These are phyloP conservation scores for Malus orientalis DNA, from an alignment of 306 rosid genomes.

Conservation along the genomic window DNA sequence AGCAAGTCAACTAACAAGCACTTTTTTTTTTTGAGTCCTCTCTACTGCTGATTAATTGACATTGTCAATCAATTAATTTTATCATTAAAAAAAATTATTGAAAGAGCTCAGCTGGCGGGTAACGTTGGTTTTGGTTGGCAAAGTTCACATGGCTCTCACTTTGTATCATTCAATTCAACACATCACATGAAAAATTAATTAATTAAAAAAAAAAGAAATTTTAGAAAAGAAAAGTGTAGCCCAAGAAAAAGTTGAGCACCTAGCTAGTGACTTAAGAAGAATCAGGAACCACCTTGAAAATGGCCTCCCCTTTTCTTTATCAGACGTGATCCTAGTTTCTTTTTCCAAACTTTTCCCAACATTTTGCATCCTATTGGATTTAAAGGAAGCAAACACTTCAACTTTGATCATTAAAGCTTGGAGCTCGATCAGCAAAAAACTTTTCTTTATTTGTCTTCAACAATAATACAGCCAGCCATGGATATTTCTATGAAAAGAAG, in stretches of 20 bases:
- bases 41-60: background rate
- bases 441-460: background rate
- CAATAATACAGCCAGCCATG: slow-evolving; percentile 25
- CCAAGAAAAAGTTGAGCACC: slow-evolving; percentile 1
- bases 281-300: slow-evolving; percentile 31
- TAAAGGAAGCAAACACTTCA: background rate
- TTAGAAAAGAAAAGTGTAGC: background rate
- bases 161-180: slow-evolving; percentile 25
- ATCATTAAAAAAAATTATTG: background rate
- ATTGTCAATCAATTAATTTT: background rate
- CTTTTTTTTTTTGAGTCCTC: too few species aligned
- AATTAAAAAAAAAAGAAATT: too few species aligned
- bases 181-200: background rate
- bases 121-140: slow-evolving; percentile 53
- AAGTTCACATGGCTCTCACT: slow-evolving; percentile 43
- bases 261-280: slow-evolving; percentile 12
- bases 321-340: background rate
- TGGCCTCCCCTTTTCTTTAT: slow-evolving; percentile 13
- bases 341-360: background rate
- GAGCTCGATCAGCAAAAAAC: background rate
- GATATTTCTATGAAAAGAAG: slow-evolving; percentile 44
- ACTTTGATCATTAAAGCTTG: background rate
- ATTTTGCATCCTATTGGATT: background rate
- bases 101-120: slow-evolving; percentile 42
- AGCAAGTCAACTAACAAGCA: background rate